Base-by-base conservation (phyloP, 148 eudicot genomes). In the Polygonum aviculare region DNA sequence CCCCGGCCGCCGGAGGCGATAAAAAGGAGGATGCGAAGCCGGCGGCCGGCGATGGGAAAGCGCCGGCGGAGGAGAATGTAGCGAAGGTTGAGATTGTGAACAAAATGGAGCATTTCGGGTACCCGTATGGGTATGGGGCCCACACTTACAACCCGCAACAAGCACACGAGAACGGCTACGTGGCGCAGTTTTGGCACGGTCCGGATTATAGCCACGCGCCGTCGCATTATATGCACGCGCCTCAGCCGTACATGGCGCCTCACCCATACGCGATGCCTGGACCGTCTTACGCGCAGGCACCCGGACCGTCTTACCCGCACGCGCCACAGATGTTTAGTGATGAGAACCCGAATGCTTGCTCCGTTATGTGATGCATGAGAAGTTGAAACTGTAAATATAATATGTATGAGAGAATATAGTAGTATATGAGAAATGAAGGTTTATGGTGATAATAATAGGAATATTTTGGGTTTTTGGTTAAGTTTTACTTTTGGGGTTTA, bases 321-420 rank as follows among this genome's bases (percentile, higher is more conserved):
- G n/a, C 72, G 44, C 72, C 72, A 2, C 72, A 67, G 10, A 67
- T 67, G 72, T 75, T 75, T 12, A 75, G 77, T 31, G 77, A 75
- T 2, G 77, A 75, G 47, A 75, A 75, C 16, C 77, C 77, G 26
- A 75, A 75, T 75, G 77, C 77, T 21, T 67, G 72, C 19, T 67
- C 72, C 10, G 72, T 67, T 14, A 67, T 67, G 72, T 67, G 72
- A 67, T 35, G 7, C n/a, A 31, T 35, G 16, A 5, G 44, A 67
- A 6, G 33, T 14, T 16, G 7, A 67, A 16, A 36, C 5, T 67
- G 44, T 14, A 67, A 67, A 36, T 38, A 38, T 14, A 36, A 36
- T 65, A 36, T 65, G 7, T 33, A 36, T 36, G 44, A 65, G 71
- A 65, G n/a, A 21, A 67, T 44, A 67, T 19, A 67, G 15, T 35